phyloP scores from a whole-genome alignment of 208 protist species.

The Leishmania aethiopica region DNA sequence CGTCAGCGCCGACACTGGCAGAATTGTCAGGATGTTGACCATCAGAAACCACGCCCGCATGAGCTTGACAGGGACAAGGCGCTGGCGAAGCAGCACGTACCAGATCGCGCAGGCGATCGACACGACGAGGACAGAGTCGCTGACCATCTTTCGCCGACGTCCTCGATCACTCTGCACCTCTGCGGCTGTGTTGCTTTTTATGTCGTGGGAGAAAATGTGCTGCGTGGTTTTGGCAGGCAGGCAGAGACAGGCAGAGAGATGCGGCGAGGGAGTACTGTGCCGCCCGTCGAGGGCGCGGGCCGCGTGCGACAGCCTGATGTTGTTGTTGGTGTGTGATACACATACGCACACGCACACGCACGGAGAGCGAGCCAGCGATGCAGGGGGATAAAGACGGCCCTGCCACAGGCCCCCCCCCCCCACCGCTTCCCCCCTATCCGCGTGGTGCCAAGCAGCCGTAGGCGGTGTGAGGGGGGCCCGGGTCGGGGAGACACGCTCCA shows the following conservation, averaged over 20 bases:
- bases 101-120: constrained; percentile 23
- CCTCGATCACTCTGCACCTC: neutral
- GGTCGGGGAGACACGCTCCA: too few species aligned
- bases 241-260: too few species aligned
- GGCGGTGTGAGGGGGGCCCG: too few species aligned
- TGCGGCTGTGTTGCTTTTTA: neutral
- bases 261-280: neutral
- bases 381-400: neutral
- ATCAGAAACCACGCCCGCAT: constrained; percentile 55
- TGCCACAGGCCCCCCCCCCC: too few species aligned
- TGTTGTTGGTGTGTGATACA: neutral
- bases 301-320: too few species aligned
- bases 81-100: constrained; percentile 35
- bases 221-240: too few species aligned
- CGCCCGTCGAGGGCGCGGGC: too few species aligned
- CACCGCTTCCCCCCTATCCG: too few species aligned
- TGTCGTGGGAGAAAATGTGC: too few species aligned
- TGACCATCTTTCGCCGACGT: neutral
- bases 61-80: constrained; percentile 27
- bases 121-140: neutral
- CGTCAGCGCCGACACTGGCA: constrained; percentile 36
- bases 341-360: neutral
- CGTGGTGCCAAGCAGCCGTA: too few species aligned
- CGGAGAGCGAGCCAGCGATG: neutral
- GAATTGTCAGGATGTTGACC: constrained; percentile 28